Base-by-base conservation (phyloP, 352 stramenopile genomes). In the Phytophthora quininea region DNA sequence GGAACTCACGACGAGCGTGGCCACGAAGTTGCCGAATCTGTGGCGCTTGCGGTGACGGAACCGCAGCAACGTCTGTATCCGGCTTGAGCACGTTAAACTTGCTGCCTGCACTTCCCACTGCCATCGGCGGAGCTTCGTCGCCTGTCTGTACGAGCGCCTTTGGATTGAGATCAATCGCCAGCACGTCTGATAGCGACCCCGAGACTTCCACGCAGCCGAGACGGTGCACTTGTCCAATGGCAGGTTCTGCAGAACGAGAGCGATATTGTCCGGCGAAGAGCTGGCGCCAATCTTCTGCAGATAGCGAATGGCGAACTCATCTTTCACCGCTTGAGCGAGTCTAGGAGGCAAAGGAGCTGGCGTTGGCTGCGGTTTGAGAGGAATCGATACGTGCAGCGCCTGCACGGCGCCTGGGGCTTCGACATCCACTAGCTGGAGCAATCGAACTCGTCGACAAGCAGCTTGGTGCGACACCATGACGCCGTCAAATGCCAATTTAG, bases 241-340 rank as follows among this genome's bases (percentile, higher is more conserved):
- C 46, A 93, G 58, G 35, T 91, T 62, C 42, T 80, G 68, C n/a
- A 92, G 58, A 42, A 91, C 80, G 31, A 81, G 68, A 15, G 78
- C 82, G 27, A 93, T 79, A 45, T 93, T 92, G 24, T 86, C 76
- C 0, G 67, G 45, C 0, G 80, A 88, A 15, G 78, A 64, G 4
- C 64, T 60, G 19, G 85, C 83, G 1, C 82, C 80, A 40, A 93
- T 70, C n/a, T 79, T 67, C 61, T 86, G 68, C 46, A 93, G 40
- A 38, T 93, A 93, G 69, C 84, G 86, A 62, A 85, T 86, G 46
- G 86, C 86, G 51, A 91, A 92, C 61, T 90, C 83, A 12, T 91
- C 78, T 33, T 86, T 68, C 2, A 92, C 48, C 4, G 71, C 68
- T 40, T 82, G 70, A n/a, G 73, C 57, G 54, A 91, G 77, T 33